Evolutionary conservation across 2,329 filamentous ascomycete genomes (phyloP), one percentile per base, ranked within the genome.

Genomic region (Zymoseptoria tritici): DNA sequence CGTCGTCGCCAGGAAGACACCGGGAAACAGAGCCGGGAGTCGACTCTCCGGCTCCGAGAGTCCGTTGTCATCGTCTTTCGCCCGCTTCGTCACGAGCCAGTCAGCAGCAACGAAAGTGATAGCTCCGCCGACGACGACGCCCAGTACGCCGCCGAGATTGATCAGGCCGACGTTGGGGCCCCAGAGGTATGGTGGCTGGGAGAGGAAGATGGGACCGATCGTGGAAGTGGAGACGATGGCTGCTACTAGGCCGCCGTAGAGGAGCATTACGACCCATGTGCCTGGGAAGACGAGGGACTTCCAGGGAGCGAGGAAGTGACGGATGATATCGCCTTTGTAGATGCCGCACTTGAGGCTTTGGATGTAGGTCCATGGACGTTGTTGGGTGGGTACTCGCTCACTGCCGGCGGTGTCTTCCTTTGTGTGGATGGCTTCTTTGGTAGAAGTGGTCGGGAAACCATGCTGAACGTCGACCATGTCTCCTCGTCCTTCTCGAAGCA

Each of bases 241-340:
- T 16, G 74, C 76, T 7, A 78, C 72, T 1, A 78, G 68, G 1
- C 75, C 76, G 5, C 74, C 74, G 57, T 78, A 78, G 68, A 75
- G 76, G 0, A 73, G 60, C 51, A 76, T 73, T 11, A 78, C 70
- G 3, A 78, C 69, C 73, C 75, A 76, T 0, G 75, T 74, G 36
- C 76, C 76, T 3, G 76, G 76, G 21, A 77, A 70, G 2, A 72
- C 68, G 11, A 77, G 66, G 1, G 70, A 68, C 16, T 71, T 68
- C 66, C 71, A 77, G 0, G 75, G 76, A 2, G 69, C 72, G 36
- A 75, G 36, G 58, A 76, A 73, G 22, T 74, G 74, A 5, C 64
- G 59, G 7, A 68, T 49, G 2, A 77, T 55, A 9, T 73, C 70
- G 1, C 72, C 71, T 6, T 70, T 68, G 57, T 75, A 76, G 8